These are phyloP conservation scores for Eruca vesicaria DNA, from an alignment of 441 rosid species.

Conservation along the genomic window DNA sequence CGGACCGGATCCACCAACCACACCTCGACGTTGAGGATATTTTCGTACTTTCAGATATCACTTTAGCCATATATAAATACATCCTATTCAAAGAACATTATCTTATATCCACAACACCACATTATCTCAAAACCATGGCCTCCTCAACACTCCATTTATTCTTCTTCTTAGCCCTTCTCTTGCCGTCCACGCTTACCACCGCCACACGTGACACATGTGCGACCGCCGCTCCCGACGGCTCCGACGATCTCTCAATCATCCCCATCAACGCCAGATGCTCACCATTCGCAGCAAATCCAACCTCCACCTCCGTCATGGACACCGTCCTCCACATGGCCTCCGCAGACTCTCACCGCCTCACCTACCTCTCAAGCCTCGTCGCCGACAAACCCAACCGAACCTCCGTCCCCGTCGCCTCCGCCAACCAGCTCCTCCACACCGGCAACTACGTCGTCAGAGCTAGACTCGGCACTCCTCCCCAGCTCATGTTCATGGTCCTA, in stretches of 20 bases:
- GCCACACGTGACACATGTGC: constrained; percentile 23
- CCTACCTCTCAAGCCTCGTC: constrained; percentile 34
- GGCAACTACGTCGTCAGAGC: constrained; percentile 74
- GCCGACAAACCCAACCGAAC: constrained; percentile 7
- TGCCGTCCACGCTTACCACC: constrained; percentile 9
- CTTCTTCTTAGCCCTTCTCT: constrained; percentile 14
- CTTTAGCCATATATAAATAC: constrained; percentile 2
- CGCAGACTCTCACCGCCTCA: constrained; percentile 26
- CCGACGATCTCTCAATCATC: constrained; percentile 31
- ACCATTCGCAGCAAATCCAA: constrained; percentile 23
- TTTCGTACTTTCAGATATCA: constrained; percentile 10
- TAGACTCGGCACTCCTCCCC: constrained; percentile 78
- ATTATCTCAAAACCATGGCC: constrained; percentile 26
- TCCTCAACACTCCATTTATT: constrained; percentile 5
- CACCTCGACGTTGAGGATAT: background rate
- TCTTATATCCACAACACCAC: constrained; percentile 16
- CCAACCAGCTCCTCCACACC: constrained; percentile 39
- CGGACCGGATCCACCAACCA: constrained; percentile 17
- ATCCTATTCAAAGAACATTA: constrained; percentile 1
- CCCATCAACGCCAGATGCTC: constrained; percentile 34
- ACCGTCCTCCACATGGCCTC: constrained; percentile 36
- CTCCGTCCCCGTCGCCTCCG: constrained; percentile 31
- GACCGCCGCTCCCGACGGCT: constrained; percentile 4
- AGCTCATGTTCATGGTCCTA: constrained; percentile 76
- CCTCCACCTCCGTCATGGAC: constrained; percentile 24